phyloP scores from a whole-genome alignment of 2,329 filamentous ascomycete species.

The Atkinsonella texensis region DNA sequence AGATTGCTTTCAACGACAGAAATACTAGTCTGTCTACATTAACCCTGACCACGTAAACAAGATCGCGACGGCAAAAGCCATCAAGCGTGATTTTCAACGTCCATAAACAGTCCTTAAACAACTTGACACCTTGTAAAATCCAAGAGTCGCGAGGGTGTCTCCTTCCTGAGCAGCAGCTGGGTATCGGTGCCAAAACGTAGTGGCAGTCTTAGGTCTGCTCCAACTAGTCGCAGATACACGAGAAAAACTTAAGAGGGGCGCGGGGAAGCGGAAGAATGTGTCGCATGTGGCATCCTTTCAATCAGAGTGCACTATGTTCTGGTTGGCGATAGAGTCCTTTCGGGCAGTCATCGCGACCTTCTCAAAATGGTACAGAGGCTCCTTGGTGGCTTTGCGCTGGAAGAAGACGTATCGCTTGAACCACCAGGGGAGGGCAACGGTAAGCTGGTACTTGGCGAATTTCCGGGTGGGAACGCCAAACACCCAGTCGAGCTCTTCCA shows the following conservation, averaged over 20 bases:
- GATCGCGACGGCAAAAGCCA: neutral
- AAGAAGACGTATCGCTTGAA: conserved; percentile 22
- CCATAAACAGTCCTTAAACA: neutral
- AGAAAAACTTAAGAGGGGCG: neutral
- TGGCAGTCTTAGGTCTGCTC: neutral
- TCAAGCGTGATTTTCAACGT: neutral
- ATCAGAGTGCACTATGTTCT: conserved; percentile 4
- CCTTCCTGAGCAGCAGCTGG: neutral
- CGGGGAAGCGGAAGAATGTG: neutral
- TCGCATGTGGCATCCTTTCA: neutral
- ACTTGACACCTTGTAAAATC: neutral
- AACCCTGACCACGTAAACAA: neutral
- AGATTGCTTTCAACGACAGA: too few species aligned
- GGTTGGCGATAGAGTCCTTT: neutral
- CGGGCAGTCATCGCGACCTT: conserved; percentile 9
- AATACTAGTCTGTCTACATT: neutral
- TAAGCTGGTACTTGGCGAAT: conserved; percentile 28
- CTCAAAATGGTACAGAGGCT: conserved; percentile 27
- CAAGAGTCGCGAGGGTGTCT: neutral
- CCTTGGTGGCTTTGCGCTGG: conserved; percentile 17
- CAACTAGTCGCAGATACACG: neutral
- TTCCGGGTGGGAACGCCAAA: conserved; percentile 33
- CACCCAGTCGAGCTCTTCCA: conserved; percentile 39
- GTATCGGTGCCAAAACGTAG: neutral
- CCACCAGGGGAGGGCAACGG: conserved; percentile 20